phyloP scores from a whole-genome alignment of 2,329 filamentous ascomycete species.

The Claviceps fusiformis region DNA sequence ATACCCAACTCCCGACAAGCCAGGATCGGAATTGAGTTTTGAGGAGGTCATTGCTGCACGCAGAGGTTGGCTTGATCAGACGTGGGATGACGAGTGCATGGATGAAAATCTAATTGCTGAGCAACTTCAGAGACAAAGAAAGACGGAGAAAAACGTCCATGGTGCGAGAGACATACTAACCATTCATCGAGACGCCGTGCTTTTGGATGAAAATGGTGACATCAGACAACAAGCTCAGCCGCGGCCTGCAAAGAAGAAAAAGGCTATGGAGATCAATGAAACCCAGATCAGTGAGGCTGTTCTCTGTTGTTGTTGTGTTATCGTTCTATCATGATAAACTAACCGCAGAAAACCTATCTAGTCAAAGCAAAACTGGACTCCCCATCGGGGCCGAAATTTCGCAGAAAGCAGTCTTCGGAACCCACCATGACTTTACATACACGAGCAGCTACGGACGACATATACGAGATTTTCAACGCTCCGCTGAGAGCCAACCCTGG shows the following conservation, averaged over 20 bases:
- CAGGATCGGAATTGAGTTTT: slow-evolving; percentile 69
- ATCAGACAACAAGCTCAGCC: slow-evolving; percentile 30
- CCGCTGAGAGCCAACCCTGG: slow-evolving; percentile 31
- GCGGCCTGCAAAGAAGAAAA: slow-evolving; percentile 52
- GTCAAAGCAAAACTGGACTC: slow-evolving; percentile 91
- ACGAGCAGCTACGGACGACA: slow-evolving; percentile 87
- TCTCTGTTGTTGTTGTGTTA: neutral
- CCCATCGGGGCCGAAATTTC: slow-evolving; percentile 70
- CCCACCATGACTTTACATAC: slow-evolving; percentile 99
- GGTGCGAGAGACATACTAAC: slow-evolving; percentile 24
- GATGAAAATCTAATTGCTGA: slow-evolving; percentile 21
- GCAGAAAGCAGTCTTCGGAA: slow-evolving; percentile 60
- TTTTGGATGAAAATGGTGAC: slow-evolving; percentile 47
- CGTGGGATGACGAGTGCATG: slow-evolving; percentile 36
- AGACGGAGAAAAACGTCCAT: slow-evolving; percentile 18
- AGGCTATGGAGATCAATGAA: slow-evolving; percentile 74
- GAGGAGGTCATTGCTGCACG: slow-evolving; percentile 77
- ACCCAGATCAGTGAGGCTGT: slow-evolving; percentile 69
- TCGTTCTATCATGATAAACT: no score
- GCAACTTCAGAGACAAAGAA: slow-evolving; percentile 14
- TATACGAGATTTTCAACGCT: slow-evolving; percentile 93
- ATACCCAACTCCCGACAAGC: slow-evolving; percentile 63
- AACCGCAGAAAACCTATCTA: slow-evolving; percentile 33
- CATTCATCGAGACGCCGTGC: slow-evolving; percentile 28
- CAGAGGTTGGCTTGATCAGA: slow-evolving; percentile 52